Percentiles rank a stretch among this genome's conserved stretches.
phyloP scores from a whole-genome alignment of 306 rosid species.

The Gleditsia sinensis region DNA sequence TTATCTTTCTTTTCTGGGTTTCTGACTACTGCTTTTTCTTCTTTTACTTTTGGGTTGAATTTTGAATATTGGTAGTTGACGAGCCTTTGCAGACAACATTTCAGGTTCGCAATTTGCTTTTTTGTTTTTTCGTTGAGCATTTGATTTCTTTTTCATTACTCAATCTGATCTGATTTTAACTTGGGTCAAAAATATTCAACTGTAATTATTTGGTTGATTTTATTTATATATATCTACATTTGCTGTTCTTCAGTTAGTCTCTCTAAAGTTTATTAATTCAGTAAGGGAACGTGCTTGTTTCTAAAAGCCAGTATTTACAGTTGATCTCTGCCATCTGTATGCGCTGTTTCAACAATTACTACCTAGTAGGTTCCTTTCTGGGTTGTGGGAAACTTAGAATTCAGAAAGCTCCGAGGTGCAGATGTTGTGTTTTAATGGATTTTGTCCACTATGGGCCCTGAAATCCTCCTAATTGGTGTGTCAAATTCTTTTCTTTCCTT shows the following conservation, averaged over 20 bases:
- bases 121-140: not conserved
- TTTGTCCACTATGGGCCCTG: conserved; percentile 9
- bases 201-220: not conserved
- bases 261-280: not conserved
- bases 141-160: conserved; percentile 15
- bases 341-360: conserved; percentile 14
- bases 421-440: conserved; percentile 2
- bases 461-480: conserved; percentile 14
- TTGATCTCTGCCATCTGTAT: conserved; percentile 30
- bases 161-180: conserved; percentile 36
- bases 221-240: not conserved
- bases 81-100: conserved; percentile 74
- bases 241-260: not conserved
- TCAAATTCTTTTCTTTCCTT: conserved; percentile 29
- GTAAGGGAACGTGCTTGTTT: not conserved
- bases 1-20: not conserved
- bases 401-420: not conserved
- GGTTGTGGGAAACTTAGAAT: not conserved
- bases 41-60: not conserved
- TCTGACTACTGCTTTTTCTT: not conserved
- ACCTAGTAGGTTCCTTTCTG: not conserved
- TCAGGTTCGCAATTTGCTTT: conserved; percentile 59
- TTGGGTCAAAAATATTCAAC: not conserved
- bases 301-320: not conserved
- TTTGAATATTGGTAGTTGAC: conserved; percentile 57